Percentiles rank a stretch among this genome's conserved stretches.
Evolutionary conservation across 768 basidiomycete species (phyloP).

Genomic region (Termitomyces sp.): DNA sequence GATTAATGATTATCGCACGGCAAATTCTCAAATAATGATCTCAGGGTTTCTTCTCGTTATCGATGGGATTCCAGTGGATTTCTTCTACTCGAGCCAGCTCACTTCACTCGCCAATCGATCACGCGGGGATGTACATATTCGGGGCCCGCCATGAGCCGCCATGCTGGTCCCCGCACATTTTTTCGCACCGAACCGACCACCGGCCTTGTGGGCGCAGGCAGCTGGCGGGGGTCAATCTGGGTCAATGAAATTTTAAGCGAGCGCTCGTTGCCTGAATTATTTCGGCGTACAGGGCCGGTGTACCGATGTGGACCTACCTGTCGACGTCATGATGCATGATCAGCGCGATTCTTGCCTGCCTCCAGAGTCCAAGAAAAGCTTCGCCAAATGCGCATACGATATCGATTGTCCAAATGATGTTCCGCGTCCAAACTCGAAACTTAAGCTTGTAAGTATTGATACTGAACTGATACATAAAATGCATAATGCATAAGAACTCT

Average conservation of each 20-base stretch:
- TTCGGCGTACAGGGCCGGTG: background rate
- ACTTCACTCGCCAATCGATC: background rate
- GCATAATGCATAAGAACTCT: too few relatives aligned
- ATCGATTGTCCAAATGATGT: background rate
- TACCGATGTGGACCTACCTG: background rate
- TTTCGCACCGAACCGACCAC: too few relatives aligned
- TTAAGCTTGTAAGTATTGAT: too few relatives aligned
- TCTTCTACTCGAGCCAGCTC: background rate
- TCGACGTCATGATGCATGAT: too few relatives aligned
- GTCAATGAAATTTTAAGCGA: background rate
- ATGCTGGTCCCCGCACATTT: background rate
- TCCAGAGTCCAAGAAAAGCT: background rate
- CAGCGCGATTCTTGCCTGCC: background rate
- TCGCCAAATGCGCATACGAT: background rate
- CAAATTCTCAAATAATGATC: background rate
- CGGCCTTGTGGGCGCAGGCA: background rate
- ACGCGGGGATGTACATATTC: background rate
- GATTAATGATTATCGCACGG: background rate
- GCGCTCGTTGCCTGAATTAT: background rate
- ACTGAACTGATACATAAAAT: too few relatives aligned
- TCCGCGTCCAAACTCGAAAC: background rate
- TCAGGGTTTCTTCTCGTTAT: background rate
- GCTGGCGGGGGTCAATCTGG: too few relatives aligned
- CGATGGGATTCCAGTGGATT: background rate
- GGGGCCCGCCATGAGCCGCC: background rate